A percentile compares a stretch with the other conserved stretches of the same genome.
Conservation (phyloP, 768 basidiomycete species). For the Xerocomellus chrysenteron region DNA sequence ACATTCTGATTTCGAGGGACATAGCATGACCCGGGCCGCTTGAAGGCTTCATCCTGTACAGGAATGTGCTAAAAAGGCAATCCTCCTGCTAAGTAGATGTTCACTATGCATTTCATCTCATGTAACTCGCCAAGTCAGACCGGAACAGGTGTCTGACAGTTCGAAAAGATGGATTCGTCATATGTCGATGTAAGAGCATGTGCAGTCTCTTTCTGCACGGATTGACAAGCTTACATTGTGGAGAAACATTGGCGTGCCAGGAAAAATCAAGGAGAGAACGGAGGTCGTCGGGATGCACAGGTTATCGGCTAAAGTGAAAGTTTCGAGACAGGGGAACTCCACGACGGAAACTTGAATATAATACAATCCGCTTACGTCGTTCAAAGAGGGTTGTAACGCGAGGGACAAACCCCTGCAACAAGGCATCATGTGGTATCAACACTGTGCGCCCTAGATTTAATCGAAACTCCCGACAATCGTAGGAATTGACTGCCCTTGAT, state of each 20-base stretch:
- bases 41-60: neutral
- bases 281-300: neutral
- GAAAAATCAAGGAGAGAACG: neutral
- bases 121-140: neutral
- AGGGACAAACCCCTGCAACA: neutral
- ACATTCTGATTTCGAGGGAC: constrained; percentile 12
- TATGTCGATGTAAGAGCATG: neutral
- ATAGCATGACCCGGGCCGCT: neutral
- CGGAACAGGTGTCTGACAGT: neutral
- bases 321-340: neutral
- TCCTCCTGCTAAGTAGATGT: neutral
- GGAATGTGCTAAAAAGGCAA: constrained; percentile 9
- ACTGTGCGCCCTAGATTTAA: constrained; percentile 9
- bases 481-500: constrained; percentile 9
- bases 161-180: neutral
- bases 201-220: neutral
- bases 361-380: constrained; percentile 5
- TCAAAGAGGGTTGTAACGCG: constrained; percentile 2
- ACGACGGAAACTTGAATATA: neutral
- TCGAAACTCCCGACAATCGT: constrained; percentile 8
- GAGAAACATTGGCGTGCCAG: neutral
- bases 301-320: constrained; percentile 1
- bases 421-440: neutral
- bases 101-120: constrained; percentile 6
- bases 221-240: neutral